Evolutionary conservation across 139 green algal species (phyloP).

Genomic region (Zygnema cylindricum): DNA sequence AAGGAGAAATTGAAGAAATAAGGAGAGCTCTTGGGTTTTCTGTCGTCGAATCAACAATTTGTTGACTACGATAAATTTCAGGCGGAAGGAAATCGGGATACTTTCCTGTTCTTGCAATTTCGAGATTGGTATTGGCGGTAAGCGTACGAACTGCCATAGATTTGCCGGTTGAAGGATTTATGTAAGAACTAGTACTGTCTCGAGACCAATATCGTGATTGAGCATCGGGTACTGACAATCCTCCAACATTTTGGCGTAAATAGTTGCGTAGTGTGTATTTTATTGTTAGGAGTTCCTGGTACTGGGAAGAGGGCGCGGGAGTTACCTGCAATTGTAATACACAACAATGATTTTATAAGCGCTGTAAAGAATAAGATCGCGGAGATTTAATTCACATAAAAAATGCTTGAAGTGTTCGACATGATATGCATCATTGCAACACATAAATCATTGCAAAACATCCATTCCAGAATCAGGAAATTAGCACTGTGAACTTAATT

Average conservation of each 20-base stretch:
- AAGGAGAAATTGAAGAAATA: slow-evolving; percentile 4
- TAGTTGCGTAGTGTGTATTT: background rate
- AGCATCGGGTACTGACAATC: background rate
- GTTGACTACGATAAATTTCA: background rate
- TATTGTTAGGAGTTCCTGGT: background rate
- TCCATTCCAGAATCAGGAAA: no score
- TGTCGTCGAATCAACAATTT: background rate
- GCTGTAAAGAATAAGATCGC: no score
- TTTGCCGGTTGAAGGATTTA: background rate
- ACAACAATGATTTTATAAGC: no score
- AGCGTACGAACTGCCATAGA: background rate
- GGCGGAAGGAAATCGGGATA: background rate
- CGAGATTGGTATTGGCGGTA: background rate
- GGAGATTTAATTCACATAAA: no score
- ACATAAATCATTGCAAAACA: no score
- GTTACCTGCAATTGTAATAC: background rate
- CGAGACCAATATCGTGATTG: background rate
- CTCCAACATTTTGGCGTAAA: background rate
- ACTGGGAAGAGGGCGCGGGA: background rate
- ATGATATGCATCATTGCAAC: no score
- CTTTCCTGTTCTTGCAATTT: background rate
- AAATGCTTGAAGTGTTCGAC: no score
- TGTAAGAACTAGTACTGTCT: background rate
- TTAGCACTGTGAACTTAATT: no score
- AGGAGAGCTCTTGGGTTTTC: background rate